phyloP scores from a whole-genome alignment of 2,329 filamentous ascomycete species.

The Epichloe glyceriae region DNA sequence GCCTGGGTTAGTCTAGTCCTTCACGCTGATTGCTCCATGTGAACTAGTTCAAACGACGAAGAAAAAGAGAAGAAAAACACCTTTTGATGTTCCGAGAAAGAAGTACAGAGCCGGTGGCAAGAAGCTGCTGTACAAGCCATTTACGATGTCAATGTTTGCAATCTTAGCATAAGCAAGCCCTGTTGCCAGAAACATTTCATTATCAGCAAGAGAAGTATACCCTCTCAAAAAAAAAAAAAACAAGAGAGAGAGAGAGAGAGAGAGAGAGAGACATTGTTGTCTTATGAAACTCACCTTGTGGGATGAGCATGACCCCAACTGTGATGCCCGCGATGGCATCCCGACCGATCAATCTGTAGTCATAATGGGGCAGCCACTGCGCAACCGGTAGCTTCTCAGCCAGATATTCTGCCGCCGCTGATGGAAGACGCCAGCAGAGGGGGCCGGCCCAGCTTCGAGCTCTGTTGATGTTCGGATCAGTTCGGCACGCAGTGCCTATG shows the following conservation, averaged over 20 bases:
- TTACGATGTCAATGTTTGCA: conserved; percentile 46
- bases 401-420: conserved; percentile 40
- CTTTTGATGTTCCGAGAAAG: conserved; percentile 50
- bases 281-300: conserved; percentile 26
- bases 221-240: too few species aligned
- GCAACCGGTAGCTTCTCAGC: conserved; percentile 48
- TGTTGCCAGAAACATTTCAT: neutral
- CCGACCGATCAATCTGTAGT: conserved; percentile 46
- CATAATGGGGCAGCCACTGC: conserved; percentile 50
- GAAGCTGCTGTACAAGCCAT: conserved; percentile 48
- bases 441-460: conserved; percentile 13
- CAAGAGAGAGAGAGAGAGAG: too few species aligned
- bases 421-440: conserved; percentile 27
- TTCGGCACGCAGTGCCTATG: conserved; percentile 10
- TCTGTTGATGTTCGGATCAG: conserved; percentile 16
- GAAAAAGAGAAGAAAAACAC: conserved; percentile 16
- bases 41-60: too few species aligned
- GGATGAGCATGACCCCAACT: conserved; percentile 46
- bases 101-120: conserved; percentile 43
- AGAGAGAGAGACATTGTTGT: too few species aligned
- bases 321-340: conserved; percentile 50
- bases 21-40: neutral
- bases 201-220: too few species aligned
- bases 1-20: neutral
- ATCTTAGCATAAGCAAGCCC: conserved; percentile 50